Percentiles rank a stretch among this genome's conserved stretches.
Evolutionary conservation across 2,329 filamentous ascomycete genomes (phyloP).

Genomic region (Colletotrichum coccodes): DNA sequence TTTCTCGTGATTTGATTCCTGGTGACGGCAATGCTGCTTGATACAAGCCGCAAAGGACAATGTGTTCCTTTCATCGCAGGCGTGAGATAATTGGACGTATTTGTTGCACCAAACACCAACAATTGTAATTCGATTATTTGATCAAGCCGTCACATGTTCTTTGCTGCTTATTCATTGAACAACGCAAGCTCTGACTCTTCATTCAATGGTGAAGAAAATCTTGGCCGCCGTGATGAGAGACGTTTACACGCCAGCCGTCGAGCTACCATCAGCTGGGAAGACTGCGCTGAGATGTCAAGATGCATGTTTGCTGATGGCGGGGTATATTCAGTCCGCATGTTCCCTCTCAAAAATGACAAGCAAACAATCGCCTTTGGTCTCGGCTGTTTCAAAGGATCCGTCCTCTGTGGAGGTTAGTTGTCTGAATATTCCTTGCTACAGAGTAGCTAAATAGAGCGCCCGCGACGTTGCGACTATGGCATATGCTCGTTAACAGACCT

Average conservation of each 20-base stretch:
- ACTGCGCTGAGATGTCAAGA: too few relatives aligned
- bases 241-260: too few relatives aligned
- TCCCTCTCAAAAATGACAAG: background rate
- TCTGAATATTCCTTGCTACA: too few relatives aligned
- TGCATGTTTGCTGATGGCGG: background rate
- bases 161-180: too few relatives aligned
- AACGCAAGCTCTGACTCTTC: background rate
- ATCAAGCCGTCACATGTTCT: background rate
- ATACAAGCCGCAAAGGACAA: background rate
- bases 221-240: too few relatives aligned
- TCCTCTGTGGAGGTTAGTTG: too few relatives aligned
- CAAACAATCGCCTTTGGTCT: background rate
- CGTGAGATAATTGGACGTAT: constrained; percentile 18
- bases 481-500: too few relatives aligned
- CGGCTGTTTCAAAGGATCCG: background rate
- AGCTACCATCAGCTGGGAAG: too few relatives aligned
- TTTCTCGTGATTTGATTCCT: background rate
- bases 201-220: too few relatives aligned
- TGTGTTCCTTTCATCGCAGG: constrained; percentile 8
- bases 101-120: constrained; percentile 10
- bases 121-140: constrained; percentile 23
- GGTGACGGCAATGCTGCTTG: background rate
- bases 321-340: background rate
- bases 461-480: too few relatives aligned
- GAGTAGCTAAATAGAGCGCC: too few relatives aligned